Evolutionary conservation across 805 yeast species (phyloP), one percentile per base, ranked within the genome.

Genomic region (Yamadazyma laniorum): DNA sequence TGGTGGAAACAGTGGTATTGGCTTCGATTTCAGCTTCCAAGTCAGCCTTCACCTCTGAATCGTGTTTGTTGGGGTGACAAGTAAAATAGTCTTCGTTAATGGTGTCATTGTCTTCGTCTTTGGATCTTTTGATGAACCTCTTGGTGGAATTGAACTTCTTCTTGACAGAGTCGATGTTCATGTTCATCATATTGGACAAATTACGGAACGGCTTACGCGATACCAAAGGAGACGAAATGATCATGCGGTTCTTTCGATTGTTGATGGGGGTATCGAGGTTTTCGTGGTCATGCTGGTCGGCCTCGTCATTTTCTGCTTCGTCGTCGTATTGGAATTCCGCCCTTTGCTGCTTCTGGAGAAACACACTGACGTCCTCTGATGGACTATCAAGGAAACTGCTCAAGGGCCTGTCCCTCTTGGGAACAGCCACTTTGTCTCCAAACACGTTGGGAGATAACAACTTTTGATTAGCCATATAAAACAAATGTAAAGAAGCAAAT

Each of bases 301-400:
- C 18, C 22, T 36, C 30, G 18, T 23, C 30, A 29, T 36, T 14
- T 17, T 28, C 43, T 27, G 11, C 23, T 11, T 34, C 42, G 18
- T 19, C 35, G 5, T 45, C 39, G 1, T 31, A 29, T 5, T 45
- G 37, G 29, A 9, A 36, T 14, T 38, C 23, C 9, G 18, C 16
- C 22, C 30, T 18, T 12, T 40, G 43, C 22, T 40, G 44, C 8
- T 19, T 29, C 25, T 46, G 43, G 23, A 43, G 39, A 18, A 31
- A 35, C 3, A 11, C 13, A 21, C 35, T 38, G 3, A 46, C 27
- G 16, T 36, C 30, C n/a, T 29, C 31, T n/a, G 67, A 56, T 7
- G 76, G 74, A 1, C 70, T 59, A 39, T 67, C 72, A 31, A 60
- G 63, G 43, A 56, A 59, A 9, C 68, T 58, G 36, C 67, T 56